Conservation (phyloP, 2,329 filamentous ascomycete species). For the Ceratocystis alfenasii region DNA sequence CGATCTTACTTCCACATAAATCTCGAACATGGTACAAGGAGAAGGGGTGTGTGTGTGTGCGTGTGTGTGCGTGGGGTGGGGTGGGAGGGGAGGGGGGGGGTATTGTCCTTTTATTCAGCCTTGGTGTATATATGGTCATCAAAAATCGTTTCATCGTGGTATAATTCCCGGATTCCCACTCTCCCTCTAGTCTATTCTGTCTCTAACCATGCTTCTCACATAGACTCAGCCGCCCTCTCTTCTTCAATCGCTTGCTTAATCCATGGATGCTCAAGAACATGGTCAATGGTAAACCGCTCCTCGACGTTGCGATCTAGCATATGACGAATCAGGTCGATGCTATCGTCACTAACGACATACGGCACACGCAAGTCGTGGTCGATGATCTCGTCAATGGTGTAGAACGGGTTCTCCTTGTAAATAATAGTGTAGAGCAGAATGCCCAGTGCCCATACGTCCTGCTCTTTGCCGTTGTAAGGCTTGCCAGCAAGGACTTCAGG, state of each 20-base stretch:
- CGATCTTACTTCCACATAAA: too few species aligned
- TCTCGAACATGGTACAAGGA: too few species aligned
- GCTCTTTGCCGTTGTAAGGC: conserved; percentile 87
- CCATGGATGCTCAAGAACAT: conserved; percentile 87
- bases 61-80: too few species aligned
- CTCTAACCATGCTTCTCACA: background rate
- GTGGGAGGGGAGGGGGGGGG: too few species aligned
- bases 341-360: conserved; percentile 77
- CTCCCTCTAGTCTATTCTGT: background rate
- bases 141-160: conserved; percentile 10
- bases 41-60: too few species aligned
- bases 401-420: conserved; percentile 99
- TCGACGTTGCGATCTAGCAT: conserved; percentile 90
- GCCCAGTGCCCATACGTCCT: conserved; percentile 95
- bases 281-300: conserved; percentile 69
- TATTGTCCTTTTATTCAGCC: background rate
- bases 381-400: conserved; percentile 98
- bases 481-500: conserved; percentile 92
- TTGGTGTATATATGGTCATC: conserved; percentile 3
- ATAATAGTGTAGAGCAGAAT: conserved; percentile 97
- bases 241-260: conserved; percentile 30
- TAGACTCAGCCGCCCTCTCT: conserved; percentile 7
- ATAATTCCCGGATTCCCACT: background rate
- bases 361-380: conserved; percentile 89
- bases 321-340: conserved; percentile 76